These are phyloP conservation scores for Sporisorium iseilematis-ciliati DNA, from an alignment of 1,284 basidiomycete species.

Conservation along the genomic window DNA sequence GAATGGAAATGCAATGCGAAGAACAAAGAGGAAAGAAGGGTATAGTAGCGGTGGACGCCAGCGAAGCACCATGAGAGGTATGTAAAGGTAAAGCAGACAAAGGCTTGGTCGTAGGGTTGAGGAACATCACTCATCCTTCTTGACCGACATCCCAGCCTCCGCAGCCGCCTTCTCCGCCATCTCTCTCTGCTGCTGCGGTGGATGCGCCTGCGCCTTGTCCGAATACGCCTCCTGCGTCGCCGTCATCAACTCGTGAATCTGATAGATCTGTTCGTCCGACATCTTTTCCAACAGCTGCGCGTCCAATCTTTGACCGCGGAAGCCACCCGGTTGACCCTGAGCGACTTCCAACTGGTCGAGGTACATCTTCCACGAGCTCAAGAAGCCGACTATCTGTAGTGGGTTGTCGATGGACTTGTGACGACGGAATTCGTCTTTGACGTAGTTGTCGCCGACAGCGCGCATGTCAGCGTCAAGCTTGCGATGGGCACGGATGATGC, in stretches of 20 bases:
- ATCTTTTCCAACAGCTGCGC: conserved; percentile 60
- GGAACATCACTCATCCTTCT: conserved; percentile 25
- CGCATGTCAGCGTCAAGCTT: conserved; percentile 66
- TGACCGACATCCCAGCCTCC: conserved; percentile 42
- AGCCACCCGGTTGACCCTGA: conserved; percentile 39
- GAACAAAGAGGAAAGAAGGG: background rate
- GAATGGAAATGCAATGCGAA: conserved; percentile 16
- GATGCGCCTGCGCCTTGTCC: conserved; percentile 45
- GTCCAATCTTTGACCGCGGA: conserved; percentile 55
- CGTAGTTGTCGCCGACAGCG: conserved; percentile 67
- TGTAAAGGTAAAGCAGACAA: background rate
- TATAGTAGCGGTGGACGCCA: conserved; percentile 7
- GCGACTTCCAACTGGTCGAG: conserved; percentile 62
- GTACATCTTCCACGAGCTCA: conserved; percentile 69
- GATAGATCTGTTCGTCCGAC: conserved; percentile 69
- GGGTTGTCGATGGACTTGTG: conserved; percentile 66
- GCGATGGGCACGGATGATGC: conserved; percentile 64
- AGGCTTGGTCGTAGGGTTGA: too few species aligned
- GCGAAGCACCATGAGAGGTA: background rate
- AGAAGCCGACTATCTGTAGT: conserved; percentile 67
- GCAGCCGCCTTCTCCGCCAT: conserved; percentile 48
- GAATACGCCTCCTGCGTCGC: conserved; percentile 62
- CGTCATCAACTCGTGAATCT: conserved; percentile 68
- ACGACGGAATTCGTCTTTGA: conserved; percentile 68
- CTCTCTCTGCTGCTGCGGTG: conserved; percentile 33